phyloP scores from a whole-genome alignment of 1,284 basidiomycete species.

The Hymenochaete sp. region DNA sequence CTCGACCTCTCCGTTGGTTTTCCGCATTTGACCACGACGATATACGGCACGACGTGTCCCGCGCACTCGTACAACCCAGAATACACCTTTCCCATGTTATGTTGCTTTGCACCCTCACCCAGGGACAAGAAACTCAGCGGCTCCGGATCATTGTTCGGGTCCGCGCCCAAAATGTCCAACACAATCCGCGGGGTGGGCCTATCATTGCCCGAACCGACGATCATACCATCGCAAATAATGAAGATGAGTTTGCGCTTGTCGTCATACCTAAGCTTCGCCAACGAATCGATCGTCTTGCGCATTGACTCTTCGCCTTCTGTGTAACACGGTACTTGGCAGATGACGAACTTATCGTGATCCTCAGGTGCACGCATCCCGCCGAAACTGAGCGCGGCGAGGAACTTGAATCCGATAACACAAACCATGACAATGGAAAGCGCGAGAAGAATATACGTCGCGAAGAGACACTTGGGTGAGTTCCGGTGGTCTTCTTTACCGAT shows the following conservation, averaged over 20 bases:
- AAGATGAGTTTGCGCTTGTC: constrained; percentile 96
- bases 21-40: constrained; percentile 95
- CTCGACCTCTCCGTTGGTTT: constrained; percentile 90
- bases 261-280: constrained; percentile 93
- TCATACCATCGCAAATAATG: constrained; percentile 97
- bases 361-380: constrained; percentile 78
- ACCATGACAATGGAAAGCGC: constrained; percentile 91
- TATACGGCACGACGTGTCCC: constrained; percentile 94
- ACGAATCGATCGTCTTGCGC: constrained; percentile 85
- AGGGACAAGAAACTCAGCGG: constrained; percentile 90
- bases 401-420: constrained; percentile 95
- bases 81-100: constrained; percentile 98
- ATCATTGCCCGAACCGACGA: constrained; percentile 93
- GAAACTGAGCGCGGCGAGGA: constrained; percentile 91
- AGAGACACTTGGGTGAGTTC: constrained; percentile 84
- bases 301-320: constrained; percentile 90
- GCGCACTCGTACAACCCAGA: constrained; percentile 91
- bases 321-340: constrained; percentile 98
- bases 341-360: constrained; percentile 97
- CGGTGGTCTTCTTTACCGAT: constrained; percentile 90
- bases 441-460: constrained; percentile 88
- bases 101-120: constrained; percentile 91
- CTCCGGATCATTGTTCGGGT: constrained; percentile 89
- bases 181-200: constrained; percentile 89
- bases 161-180: constrained; percentile 91